Evolutionary conservation across 345 rosid species (phyloP).

Genomic region (Firmiana major): DNA sequence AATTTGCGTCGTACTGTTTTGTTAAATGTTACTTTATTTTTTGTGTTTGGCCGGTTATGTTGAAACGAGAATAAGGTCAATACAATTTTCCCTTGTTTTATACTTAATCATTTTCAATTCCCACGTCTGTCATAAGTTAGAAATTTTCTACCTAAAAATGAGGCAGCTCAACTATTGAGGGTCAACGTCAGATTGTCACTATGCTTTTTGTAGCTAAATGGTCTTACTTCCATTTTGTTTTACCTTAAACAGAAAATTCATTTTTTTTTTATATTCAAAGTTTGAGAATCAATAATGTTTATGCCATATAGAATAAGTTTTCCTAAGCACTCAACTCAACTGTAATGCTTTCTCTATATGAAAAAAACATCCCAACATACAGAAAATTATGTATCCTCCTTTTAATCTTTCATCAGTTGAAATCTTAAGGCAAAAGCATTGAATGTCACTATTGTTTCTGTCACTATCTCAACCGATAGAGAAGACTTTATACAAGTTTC

Average conservation of each 20-base stretch:
- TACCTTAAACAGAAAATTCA: background rate
- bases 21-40: background rate
- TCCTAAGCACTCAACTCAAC: background rate
- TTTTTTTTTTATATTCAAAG: background rate
- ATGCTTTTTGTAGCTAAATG: background rate
- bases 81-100: background rate
- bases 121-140: background rate
- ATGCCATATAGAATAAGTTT: background rate
- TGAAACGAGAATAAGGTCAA: background rate
- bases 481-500: background rate
- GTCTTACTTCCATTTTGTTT: background rate
- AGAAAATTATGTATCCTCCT: background rate
- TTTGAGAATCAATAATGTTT: background rate
- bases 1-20: background rate
- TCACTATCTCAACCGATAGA: background rate
- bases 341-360: slow-evolving; percentile 10
- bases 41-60: slow-evolving; percentile 5
- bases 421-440: background rate
- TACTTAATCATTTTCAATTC: background rate
- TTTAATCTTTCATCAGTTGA: background rate
- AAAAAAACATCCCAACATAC: background rate
- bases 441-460: background rate
- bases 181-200: slow-evolving; percentile 3
- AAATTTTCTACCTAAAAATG: slow-evolving; percentile 3
- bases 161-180: background rate